Conservation (phyloP, 208 protist species). For the Porcisia hertigi region DNA sequence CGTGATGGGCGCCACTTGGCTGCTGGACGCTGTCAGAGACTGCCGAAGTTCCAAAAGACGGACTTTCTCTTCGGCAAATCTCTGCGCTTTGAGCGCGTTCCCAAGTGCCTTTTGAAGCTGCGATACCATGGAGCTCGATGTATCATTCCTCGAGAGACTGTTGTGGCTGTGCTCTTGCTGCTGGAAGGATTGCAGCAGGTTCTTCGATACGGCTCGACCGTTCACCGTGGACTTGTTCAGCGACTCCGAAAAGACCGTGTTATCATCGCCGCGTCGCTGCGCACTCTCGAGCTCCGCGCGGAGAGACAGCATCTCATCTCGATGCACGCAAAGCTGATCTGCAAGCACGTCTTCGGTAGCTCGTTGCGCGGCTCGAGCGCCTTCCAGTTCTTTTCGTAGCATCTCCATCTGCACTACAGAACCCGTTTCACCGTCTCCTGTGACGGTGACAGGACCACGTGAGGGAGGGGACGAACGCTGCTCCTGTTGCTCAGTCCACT, state of each 20-base stretch:
- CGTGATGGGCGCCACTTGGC: not conserved
- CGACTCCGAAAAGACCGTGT: not conserved
- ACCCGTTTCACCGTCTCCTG: not conserved
- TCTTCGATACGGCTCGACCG: conserved; percentile 11
- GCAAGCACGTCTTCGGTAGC: conserved; percentile 20
- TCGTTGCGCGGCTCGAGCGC: conserved; percentile 19
- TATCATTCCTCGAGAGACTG: not conserved
- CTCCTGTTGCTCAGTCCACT: conserved; percentile 8
- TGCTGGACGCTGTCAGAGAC: conserved; percentile 1
- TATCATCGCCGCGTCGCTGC: not conserved
- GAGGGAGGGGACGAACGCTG: not conserved
- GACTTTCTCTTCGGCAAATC: conserved; percentile 35
- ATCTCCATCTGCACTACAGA: not conserved
- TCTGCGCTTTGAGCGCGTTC: conserved; percentile 29
- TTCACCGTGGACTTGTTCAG: conserved; percentile 2
- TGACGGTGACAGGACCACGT: not conserved
- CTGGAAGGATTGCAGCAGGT: conserved; percentile 21
- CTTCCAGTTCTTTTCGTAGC: conserved; percentile 3
- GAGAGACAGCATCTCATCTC: conserved; percentile 22
- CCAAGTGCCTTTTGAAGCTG: conserved; percentile 19
- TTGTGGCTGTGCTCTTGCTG: conserved; percentile 12
- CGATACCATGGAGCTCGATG: conserved; percentile 11
- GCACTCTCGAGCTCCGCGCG: conserved; percentile 26
- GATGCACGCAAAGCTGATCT: conserved; percentile 19
- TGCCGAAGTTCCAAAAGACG: conserved; percentile 34